A percentile compares a stretch with the other conserved stretches of the same genome.
Conservation (phyloP, 768 basidiomycete species). For the Termitomyces sp. region DNA sequence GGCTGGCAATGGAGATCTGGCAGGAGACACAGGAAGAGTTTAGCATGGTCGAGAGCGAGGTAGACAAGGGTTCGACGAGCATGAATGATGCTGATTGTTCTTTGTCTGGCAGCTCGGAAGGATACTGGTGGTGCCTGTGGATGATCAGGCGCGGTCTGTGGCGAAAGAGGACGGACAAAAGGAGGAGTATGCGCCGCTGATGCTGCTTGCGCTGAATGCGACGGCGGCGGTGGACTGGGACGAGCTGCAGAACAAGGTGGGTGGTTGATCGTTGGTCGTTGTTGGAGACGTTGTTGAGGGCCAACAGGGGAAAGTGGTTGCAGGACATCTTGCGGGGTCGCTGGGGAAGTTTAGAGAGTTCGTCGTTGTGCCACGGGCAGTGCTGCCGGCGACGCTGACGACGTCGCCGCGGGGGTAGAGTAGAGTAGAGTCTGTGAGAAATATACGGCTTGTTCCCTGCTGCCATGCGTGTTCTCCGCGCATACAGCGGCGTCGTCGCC, state of each 20-base stretch:
- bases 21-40: constrained; percentile 64
- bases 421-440: background rate
- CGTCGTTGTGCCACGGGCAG: constrained; percentile 25
- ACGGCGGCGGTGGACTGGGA: constrained; percentile 63
- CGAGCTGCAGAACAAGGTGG: constrained; percentile 58
- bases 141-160: constrained; percentile 30
- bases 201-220: constrained; percentile 70
- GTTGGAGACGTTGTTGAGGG: constrained; percentile 4
- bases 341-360: constrained; percentile 39
- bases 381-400: constrained; percentile 25
- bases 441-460: background rate
- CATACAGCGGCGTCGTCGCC: constrained; percentile 35
- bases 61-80: constrained; percentile 25
- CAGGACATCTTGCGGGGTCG: constrained; percentile 40
- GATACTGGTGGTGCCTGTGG: constrained; percentile 64
- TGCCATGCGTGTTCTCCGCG: constrained; percentile 20
- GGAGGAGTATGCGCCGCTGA: constrained; percentile 44
- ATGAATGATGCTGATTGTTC: background rate
- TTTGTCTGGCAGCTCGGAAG: constrained; percentile 53
- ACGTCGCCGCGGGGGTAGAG: constrained; percentile 23
- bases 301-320: constrained; percentile 38
- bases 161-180: constrained; percentile 8
- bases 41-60: constrained; percentile 80
- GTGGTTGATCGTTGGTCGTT: constrained; percentile 36
- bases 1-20: constrained; percentile 75